Evolutionary conservation across 2,329 filamentous ascomycete species (phyloP).

Genomic region (Graphilbum ipis-grandicollis): DNA sequence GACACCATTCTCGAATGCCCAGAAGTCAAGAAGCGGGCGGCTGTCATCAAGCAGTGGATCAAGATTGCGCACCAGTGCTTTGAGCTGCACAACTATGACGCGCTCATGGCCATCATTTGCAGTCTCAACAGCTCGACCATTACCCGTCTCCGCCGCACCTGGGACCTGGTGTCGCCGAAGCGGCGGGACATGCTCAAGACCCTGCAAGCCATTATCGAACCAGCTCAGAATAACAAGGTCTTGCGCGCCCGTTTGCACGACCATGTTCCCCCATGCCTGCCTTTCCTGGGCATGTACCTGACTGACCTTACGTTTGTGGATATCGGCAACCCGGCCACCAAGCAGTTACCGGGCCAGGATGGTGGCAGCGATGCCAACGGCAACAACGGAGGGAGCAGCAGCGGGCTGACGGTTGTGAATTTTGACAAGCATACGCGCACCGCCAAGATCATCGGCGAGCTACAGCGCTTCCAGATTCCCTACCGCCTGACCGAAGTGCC

Average conservation of each 20-base stretch:
- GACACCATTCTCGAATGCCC: slow-evolving; percentile 77
- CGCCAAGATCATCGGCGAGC: slow-evolving; percentile 85
- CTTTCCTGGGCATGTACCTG: slow-evolving; percentile 89
- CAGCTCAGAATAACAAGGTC: slow-evolving; percentile 77
- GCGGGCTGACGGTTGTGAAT: slow-evolving; percentile 82
- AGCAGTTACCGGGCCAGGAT: slow-evolving; percentile 44
- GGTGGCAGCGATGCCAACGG: slow-evolving; percentile 25
- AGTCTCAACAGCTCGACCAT: slow-evolving; percentile 86
- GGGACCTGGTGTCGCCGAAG: slow-evolving; percentile 75
- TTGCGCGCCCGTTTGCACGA: slow-evolving; percentile 70
- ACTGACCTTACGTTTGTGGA: slow-evolving; percentile 94
- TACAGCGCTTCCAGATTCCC: slow-evolving; percentile 90
- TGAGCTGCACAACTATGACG: slow-evolving; percentile 89
- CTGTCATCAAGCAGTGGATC: slow-evolving; percentile 93
- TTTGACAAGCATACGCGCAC: slow-evolving; percentile 95
- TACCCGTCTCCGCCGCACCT: slow-evolving; percentile 71
- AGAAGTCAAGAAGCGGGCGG: slow-evolving; percentile 85
- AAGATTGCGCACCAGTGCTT: slow-evolving; percentile 80
- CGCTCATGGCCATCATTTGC: slow-evolving; percentile 92
- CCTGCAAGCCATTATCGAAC: slow-evolving; percentile 72
- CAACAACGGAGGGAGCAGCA: too few species aligned
- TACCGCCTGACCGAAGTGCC: slow-evolving; percentile 70
- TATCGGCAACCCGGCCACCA: slow-evolving; percentile 76
- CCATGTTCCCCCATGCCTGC: slow-evolving; percentile 79
- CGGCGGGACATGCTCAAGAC: slow-evolving; percentile 64